Percentiles rank a stretch among this genome's conserved stretches.
Conservation (phyloP, 306 rosid species). For the Casuarina equisetifolia region DNA sequence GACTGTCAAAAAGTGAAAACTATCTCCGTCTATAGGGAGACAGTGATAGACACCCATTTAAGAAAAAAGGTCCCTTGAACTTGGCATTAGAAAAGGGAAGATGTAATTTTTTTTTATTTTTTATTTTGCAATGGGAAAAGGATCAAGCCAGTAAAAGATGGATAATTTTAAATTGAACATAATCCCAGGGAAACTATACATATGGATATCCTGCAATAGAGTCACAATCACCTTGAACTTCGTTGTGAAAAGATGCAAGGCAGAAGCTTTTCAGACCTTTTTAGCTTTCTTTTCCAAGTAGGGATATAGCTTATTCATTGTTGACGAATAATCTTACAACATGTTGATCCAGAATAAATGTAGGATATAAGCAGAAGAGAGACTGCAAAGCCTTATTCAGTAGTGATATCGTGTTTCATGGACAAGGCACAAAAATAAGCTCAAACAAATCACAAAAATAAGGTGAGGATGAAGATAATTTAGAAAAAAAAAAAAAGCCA, state of each 20-base stretch:
- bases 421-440: constrained; percentile 34
- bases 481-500: constrained; percentile 1
- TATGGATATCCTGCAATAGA: constrained; percentile 33
- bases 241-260: constrained; percentile 6
- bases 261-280: constrained; percentile 25
- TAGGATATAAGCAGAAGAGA: constrained; percentile 27
- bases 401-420: constrained; percentile 35
- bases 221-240: constrained; percentile 38
- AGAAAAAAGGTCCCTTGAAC: constrained; percentile 46
- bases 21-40: constrained; percentile 43
- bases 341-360: constrained; percentile 26
- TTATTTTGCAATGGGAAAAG: constrained; percentile 33
- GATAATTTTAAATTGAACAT: constrained; percentile 11
- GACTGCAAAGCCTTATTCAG: constrained; percentile 41
- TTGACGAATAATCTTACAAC: constrained; percentile 32
- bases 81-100: constrained; percentile 13
- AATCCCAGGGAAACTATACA: constrained; percentile 35
- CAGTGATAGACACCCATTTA: constrained; percentile 58
- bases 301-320: constrained; percentile 25
- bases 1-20: constrained; percentile 45
- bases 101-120: constrained; percentile 23
- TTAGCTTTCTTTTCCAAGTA: neutral
- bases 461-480: neutral
- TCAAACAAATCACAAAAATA: constrained; percentile 39
- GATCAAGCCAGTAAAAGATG: constrained; percentile 31